Evolutionary conservation across 1,284 basidiomycete genomes (phyloP).

Genomic region (Ustilago cynodontis): DNA sequence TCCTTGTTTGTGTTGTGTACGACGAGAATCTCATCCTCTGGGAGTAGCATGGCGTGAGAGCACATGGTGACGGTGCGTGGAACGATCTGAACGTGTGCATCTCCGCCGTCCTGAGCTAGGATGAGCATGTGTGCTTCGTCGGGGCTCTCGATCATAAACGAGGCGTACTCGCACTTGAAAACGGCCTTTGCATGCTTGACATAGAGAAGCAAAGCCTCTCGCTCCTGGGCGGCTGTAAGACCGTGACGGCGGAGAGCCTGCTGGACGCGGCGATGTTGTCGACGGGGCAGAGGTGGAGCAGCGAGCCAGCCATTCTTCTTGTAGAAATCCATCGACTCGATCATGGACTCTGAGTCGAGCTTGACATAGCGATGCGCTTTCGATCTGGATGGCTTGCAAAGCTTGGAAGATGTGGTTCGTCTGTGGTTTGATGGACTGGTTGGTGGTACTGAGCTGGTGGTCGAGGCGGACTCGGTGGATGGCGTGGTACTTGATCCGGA

Average conservation of each 20-base stretch:
- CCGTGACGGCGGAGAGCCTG: slow-evolving; percentile 41
- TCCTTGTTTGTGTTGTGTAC: slow-evolving; percentile 47
- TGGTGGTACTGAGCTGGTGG: neutral
- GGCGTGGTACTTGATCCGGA: neutral
- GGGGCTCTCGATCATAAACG: slow-evolving; percentile 46
- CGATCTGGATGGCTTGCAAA: slow-evolving; percentile 10
- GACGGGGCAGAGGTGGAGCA: slow-evolving; percentile 36
- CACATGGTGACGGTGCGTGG: slow-evolving; percentile 42
- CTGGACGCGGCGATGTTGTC: slow-evolving; percentile 19
- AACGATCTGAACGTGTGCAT: slow-evolving; percentile 16
- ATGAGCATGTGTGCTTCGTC: slow-evolving; percentile 46
- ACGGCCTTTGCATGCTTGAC: slow-evolving; percentile 46
- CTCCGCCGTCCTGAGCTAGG: slow-evolving; percentile 42
- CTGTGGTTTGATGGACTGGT: neutral
- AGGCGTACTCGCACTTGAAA: slow-evolving; percentile 50
- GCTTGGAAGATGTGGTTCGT: slow-evolving; percentile 17
- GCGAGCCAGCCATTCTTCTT: slow-evolving; percentile 49
- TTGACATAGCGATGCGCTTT: slow-evolving; percentile 37
- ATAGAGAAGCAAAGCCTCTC: slow-evolving; percentile 41
- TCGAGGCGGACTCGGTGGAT: neutral
- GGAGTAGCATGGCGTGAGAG: slow-evolving; percentile 57
- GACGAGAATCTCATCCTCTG: slow-evolving; percentile 51
- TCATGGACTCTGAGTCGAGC: slow-evolving; percentile 16
- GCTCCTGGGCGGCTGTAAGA: slow-evolving; percentile 30
- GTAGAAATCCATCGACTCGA: slow-evolving; percentile 43